Evolutionary conservation across 139 green algal genomes (phyloP), one percentile per base, ranked within the genome.

Genomic region (Micromonas commoda): DNA sequence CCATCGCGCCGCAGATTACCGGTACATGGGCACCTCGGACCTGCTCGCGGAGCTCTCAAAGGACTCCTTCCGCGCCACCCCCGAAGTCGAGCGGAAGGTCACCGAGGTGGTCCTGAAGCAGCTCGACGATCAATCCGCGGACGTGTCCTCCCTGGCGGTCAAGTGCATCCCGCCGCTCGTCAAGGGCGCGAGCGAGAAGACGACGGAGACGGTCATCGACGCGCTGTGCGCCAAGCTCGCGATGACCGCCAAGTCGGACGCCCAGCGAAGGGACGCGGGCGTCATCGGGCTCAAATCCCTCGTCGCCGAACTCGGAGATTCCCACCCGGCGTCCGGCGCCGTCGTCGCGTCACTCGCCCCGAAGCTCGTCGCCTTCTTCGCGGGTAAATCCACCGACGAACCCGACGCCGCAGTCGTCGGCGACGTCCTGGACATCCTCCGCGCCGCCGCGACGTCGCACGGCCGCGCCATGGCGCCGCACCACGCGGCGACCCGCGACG

Each of bases 21-120:
- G 94, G 23, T 98, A 96, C 80, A 98, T 98, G 94, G 94, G 92
- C 38, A 95, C 92, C 0, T 93, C 85, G 5, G 94, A 98, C 82
- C 82, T 98, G 53, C 84, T 93, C 19, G 87, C 84, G 39, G 93
- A 96, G 81, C 89, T 98, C 1, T 70, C 87, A 23, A 92, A 91
- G 63, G 87, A 91, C 24, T 81, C 64, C 0, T 96, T 97, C 76
- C 87, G 82, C 13, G 77, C 86, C 5, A 87, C 93, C 35, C 34
- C 76, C 1, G 87, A 93, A 3, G 85, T 81, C 57, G 91, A 97
- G 82, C 83, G 76, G 34, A 86, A 76, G 24, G 79, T 97, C 0
- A 87, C 76, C 31, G 71, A 82, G 0, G 85, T 86, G 0, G 82
- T 97, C 4, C 69, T 97, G 19, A 88, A 87, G 31, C 89, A 96